Evolutionary conservation across 2,329 filamentous ascomycete genomes (phyloP).

Genomic region (Scopulariopsis brevicaulis): DNA sequence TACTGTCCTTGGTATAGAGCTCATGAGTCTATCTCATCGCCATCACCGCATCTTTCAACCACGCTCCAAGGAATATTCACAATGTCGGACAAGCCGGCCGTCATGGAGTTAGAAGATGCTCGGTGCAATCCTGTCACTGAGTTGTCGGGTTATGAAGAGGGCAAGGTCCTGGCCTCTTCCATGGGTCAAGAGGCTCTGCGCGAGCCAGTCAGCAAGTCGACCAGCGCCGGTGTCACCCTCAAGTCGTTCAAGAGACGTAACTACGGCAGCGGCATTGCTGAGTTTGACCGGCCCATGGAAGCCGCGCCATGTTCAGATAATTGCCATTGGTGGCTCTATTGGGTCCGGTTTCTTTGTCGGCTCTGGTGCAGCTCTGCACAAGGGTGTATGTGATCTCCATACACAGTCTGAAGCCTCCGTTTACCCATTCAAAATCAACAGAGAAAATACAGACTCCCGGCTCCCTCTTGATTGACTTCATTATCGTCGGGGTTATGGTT

Average conservation of each 20-base stretch:
- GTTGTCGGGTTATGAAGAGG: too few relatives aligned
- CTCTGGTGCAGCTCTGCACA: constrained; percentile 38
- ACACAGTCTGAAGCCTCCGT: background rate
- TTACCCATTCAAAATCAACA: too few relatives aligned
- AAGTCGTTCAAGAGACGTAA: constrained; percentile 24
- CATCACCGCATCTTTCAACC: too few relatives aligned
- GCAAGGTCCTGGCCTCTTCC: too few relatives aligned
- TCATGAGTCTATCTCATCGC: too few relatives aligned
- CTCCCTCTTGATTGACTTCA: constrained; percentile 35
- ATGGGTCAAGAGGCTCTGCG: too few relatives aligned
- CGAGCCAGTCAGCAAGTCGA: too few relatives aligned
- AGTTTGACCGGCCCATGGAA: constrained; percentile 38
- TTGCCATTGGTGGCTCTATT: constrained; percentile 49
- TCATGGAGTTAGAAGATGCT: too few relatives aligned
- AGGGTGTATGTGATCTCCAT: constrained; percentile 28
- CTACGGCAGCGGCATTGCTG: constrained; percentile 18
- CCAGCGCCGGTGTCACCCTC: constrained; percentile 23
- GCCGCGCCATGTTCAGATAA: constrained; percentile 49
- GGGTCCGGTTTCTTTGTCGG: constrained; percentile 54
- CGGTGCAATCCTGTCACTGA: too few relatives aligned
- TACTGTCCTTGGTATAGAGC: too few relatives aligned
- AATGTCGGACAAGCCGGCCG: too few relatives aligned
- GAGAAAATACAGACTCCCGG: constrained; percentile 26
- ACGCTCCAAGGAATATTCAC: too few relatives aligned
- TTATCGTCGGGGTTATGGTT: constrained; percentile 48